Percentiles rank a stretch among this genome's conserved stretches.
Evolutionary conservation across 2,329 filamentous ascomycete species (phyloP).

Genomic region (Monosporascus ibericus): DNA sequence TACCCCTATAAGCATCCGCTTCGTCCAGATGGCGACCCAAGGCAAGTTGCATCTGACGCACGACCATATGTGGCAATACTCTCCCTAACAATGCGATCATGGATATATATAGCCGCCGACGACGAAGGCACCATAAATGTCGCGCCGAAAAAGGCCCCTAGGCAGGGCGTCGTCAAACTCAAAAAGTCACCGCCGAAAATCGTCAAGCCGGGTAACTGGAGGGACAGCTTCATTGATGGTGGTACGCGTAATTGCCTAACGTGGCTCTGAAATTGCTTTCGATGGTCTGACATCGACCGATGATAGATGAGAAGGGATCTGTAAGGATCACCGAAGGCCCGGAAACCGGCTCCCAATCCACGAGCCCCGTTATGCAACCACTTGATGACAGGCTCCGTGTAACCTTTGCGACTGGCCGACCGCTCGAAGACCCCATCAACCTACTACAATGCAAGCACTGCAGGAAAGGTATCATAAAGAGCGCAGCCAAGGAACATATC

Average conservation of each 20-base stretch:
- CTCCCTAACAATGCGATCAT: conserved; percentile 7
- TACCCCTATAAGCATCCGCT: too few species aligned
- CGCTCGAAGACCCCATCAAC: conserved; percentile 73
- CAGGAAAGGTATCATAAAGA: conserved; percentile 78
- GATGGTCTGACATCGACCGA: background rate
- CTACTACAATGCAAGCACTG: conserved; percentile 88
- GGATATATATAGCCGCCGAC: conserved; percentile 29
- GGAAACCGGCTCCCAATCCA: conserved; percentile 36
- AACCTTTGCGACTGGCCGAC: conserved; percentile 75
- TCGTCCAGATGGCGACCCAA: background rate
- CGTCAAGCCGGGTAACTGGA: conserved; percentile 65
- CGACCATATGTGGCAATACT: conserved; percentile 1
- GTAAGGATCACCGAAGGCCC: conserved; percentile 34
- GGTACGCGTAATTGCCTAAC: conserved; percentile 35
- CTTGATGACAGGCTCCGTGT: conserved; percentile 72
- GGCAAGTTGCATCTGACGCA: background rate
- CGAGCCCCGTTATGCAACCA: conserved; percentile 54
- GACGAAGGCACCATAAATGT: conserved; percentile 59
- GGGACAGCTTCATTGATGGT: conserved; percentile 57
- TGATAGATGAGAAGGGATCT: conserved; percentile 48
- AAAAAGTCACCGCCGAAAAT: conserved; percentile 59
- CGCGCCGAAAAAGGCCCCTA: conserved; percentile 48
- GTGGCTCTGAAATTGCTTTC: background rate
- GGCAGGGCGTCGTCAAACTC: conserved; percentile 50
- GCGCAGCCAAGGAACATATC: conserved; percentile 72